Evolutionary conservation across 2,329 filamentous ascomycete genomes (phyloP), one percentile per base, ranked within the genome.

Genomic region (Rachicladosporium sp.): DNA sequence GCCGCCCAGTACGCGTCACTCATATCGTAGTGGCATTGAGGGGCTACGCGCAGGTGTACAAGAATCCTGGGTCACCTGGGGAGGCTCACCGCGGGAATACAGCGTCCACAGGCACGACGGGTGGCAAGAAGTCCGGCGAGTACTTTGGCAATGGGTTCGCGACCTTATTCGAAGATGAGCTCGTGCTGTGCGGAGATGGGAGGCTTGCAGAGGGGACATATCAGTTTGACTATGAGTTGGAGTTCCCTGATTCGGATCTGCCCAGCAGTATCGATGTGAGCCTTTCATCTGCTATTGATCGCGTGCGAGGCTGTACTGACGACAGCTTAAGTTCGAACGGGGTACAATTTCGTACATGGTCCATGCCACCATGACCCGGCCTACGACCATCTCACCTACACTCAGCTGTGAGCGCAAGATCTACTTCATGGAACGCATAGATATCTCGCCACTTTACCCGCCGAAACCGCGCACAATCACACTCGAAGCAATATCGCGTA

Each of bases 261-360:
- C 84, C 84, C n/a, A 94, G 85, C 62, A 95, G 89, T 59, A 89
- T 98, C 55, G 88, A 93, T 64, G 89, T 95, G 73, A 56, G 83
- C 15, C 10, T 36, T 6, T 69, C 35, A 35, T 32, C 33, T 44
- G 49, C 32, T 23, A 13, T 10, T 30, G 9, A 10, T 10, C 8
- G 6, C 10, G 29, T 30, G 11, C 13, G 7, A 12, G 6, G 27
- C 10, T 4, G 21, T 37, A 37, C 49, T 54, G 38, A 53, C 37
- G n/a, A 35, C 27, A 29, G 23, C 21, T 15, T n/a, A 37, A 96
- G 87, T 98, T 98, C 60, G 91, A 96, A 63, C 79, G 89, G 56
- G 91, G 91, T 29, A 88, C 85, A 2, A 85, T 98, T 52, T 81
- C 82, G 12, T 98, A 96, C 63, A 78, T 89, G 66, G 74, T 96